Percentiles rank a stretch among this genome's conserved stretches.
phyloP scores from a whole-genome alignment of 352 stramenopile species.

The Globisporangium recalcitrans region DNA sequence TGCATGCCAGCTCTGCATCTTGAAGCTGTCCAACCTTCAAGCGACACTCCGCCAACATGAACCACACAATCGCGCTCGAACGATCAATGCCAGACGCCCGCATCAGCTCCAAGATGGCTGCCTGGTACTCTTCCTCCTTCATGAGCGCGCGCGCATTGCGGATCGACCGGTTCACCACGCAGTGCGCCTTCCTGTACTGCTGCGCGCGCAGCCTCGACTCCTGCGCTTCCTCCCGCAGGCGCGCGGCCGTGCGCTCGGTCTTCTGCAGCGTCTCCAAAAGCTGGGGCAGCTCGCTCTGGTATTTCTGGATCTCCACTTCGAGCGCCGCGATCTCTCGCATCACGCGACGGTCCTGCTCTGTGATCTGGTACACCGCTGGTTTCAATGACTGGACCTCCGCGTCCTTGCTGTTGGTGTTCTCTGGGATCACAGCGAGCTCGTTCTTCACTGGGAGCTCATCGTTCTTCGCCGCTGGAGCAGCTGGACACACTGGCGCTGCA shows the following conservation, averaged over 20 bases:
- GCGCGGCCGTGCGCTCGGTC: constrained; percentile 25
- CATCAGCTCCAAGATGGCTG: constrained; percentile 52
- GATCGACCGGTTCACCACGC: constrained; percentile 38
- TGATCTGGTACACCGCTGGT: constrained; percentile 30
- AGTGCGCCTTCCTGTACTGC: constrained; percentile 45
- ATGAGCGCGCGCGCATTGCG: constrained; percentile 33
- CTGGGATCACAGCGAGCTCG: background rate
- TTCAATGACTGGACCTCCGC: background rate
- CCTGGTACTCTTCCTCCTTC: constrained; percentile 50
- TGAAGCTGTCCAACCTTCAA: constrained; percentile 40
- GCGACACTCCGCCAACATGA: constrained; percentile 50
- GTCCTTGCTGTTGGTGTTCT: background rate
- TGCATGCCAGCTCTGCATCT: constrained; percentile 48
- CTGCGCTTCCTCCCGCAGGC: constrained; percentile 25
- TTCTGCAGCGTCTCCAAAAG: constrained; percentile 37
- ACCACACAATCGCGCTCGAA: constrained; percentile 45
- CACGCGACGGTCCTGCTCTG: constrained; percentile 25
- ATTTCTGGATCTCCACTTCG: constrained; percentile 38
- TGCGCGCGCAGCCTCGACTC: constrained; percentile 36
- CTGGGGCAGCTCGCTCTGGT: constrained; percentile 40
- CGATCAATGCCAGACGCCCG: constrained; percentile 41
- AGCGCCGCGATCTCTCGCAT: constrained; percentile 43
- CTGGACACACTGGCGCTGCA: background rate
- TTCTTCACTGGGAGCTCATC: background rate
- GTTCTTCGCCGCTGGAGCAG: background rate